Evolutionary conservation across 257 asterid genomes (phyloP), one percentile per base, ranked within the genome.

Genomic region (Phtheirospermum japonicum): DNA sequence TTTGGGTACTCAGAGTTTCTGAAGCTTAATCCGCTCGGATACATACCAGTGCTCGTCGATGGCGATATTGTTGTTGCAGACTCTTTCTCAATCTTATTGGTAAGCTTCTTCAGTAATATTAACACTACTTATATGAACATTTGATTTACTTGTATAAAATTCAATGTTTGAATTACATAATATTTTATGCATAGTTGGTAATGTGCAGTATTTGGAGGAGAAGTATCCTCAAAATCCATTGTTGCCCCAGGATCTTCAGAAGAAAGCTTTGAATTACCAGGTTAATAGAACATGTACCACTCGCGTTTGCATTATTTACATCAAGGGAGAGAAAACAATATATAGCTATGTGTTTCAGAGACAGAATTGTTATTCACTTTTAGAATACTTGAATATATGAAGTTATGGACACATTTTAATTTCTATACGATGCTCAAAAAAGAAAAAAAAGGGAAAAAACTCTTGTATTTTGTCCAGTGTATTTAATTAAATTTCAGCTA

Each of bases 1-100:
- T 11, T 42, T 49, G 63, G 71, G 71, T 28, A 12, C 63, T 71
- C 70, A 32, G 90, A 88, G 67, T 91, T 77, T 80, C 75, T 91
- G 85, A 85, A 91, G 91, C 84, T 91, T 64, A 91, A 91, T 75
- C 98, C 96, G 20, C 75, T 84, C 28, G 96, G 98, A 37, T 68
- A 18, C 31, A 96, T 91, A 18, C 95, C 95, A 0, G 85, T 78
- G 52, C 87, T 88, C 59, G 84, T 86, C 7, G 95, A 88, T 67
- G 98, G 94, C 28, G 95, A 91, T 26, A 55, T 64, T 37, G 83
- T 81, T 11, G 48, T 91, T 66, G 76, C 92, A 1, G 98, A 91
- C 71, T 91, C 96, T 37, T 78, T 84, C 19, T 94, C 98, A 13
- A 88, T 91, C 66, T 72, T 88, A 57, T 57, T 88, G 96, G 98